Percentiles rank a stretch among this genome's conserved stretches.
These are phyloP conservation scores for Xylaria polymorpha DNA, from an alignment of 2,329 filamentous ascomycete species.

Conservation along the genomic window DNA sequence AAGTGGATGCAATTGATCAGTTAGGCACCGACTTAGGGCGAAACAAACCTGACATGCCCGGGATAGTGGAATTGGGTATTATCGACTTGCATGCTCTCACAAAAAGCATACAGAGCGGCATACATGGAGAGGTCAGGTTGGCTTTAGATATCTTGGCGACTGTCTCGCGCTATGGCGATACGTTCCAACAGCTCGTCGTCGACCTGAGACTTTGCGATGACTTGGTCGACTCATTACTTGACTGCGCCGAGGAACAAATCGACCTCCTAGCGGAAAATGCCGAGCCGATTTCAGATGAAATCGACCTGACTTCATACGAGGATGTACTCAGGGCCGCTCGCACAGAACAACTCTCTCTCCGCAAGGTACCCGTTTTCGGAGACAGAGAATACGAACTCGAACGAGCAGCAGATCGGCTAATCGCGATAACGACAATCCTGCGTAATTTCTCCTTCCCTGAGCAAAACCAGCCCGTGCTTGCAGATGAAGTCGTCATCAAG, in stretches of 20 bases:
- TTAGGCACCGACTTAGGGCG: slow-evolving; percentile 74
- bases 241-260: slow-evolving; percentile 90
- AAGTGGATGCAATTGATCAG: slow-evolving; percentile 71
- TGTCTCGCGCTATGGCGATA: slow-evolving; percentile 71
- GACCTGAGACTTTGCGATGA: slow-evolving; percentile 84
- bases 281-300: slow-evolving; percentile 85
- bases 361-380: slow-evolving; percentile 79
- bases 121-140: slow-evolving; percentile 88
- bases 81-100: slow-evolving; percentile 92
- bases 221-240: slow-evolving; percentile 85
- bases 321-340: slow-evolving; percentile 85
- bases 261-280: slow-evolving; percentile 87
- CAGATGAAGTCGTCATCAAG: slow-evolving; percentile 81
- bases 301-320: slow-evolving; percentile 86
- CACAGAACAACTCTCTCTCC: slow-evolving; percentile 76
- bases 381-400: slow-evolving; percentile 84
- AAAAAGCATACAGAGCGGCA: slow-evolving; percentile 88
- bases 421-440: slow-evolving; percentile 91
- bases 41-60: slow-evolving; percentile 79
- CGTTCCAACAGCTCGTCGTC: slow-evolving; percentile 71
- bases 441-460: slow-evolving; percentile 90
- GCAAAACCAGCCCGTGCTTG: slow-evolving; percentile 77
- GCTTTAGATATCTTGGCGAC: slow-evolving; percentile 86
- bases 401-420: slow-evolving; percentile 84
- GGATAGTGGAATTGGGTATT: slow-evolving; percentile 80